Conservation (phyloP, 1,139 yeast species). For the Saccharomyces hybrid region DNA sequence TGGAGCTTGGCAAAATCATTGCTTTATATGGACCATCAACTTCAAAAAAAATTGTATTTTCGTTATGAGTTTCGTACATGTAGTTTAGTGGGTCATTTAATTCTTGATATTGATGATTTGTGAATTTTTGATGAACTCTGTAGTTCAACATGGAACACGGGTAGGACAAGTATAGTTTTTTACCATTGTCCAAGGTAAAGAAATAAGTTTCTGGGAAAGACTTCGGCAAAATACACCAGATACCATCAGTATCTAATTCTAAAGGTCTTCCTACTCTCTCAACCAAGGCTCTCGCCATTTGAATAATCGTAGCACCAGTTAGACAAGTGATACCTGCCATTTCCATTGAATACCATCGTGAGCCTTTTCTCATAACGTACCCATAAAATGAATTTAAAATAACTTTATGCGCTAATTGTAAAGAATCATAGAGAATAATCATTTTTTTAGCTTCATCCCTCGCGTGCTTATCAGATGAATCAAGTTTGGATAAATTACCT, state of each 20-base stretch:
- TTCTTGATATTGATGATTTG: constrained; percentile 92
- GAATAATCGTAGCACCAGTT: constrained; percentile 96
- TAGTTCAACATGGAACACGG: constrained; percentile 97
- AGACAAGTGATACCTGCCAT: constrained; percentile 99
- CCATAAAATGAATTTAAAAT: constrained; percentile 96
- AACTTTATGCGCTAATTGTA: constrained; percentile 95
- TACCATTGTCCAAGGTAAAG: constrained; percentile 69
- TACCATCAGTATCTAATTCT: constrained; percentile 97
- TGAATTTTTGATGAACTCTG: constrained; percentile 80
- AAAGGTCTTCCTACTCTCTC: constrained; percentile 92
- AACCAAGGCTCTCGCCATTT: constrained; percentile 90
- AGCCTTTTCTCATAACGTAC: constrained; percentile 97
- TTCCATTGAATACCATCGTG: constrained; percentile 98
- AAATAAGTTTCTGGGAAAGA: constrained; percentile 86
- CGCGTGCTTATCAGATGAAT: constrained; percentile 47
- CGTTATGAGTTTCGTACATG: constrained; percentile 70
- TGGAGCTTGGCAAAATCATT: constrained; percentile 94
- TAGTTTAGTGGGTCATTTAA: constrained; percentile 60
- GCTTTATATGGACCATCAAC: constrained; percentile 99
- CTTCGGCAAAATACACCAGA: constrained; percentile 94
- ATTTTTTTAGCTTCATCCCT: constrained; percentile 83
- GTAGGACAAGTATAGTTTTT: constrained; percentile 68
- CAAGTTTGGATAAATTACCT: constrained; percentile 56
- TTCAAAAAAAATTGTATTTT: constrained; percentile 93
- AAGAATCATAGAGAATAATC: constrained; percentile 88